phyloP scores from a whole-genome alignment of 1,284 basidiomycete species.

The Marasmius oreades region DNA sequence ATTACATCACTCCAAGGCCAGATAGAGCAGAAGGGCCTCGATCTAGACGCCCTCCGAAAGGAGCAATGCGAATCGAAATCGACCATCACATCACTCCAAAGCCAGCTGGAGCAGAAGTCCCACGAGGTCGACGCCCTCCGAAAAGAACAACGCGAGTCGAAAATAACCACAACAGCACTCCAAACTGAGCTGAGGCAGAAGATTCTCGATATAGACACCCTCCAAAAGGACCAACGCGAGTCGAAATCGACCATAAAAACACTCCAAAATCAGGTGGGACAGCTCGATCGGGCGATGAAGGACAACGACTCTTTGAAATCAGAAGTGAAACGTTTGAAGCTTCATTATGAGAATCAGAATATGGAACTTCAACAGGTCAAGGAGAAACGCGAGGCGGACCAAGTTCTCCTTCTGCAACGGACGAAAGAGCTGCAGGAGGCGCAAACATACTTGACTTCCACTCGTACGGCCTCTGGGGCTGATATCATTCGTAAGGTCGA shows the following conservation, averaged over 20 bases:
- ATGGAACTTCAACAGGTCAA: background rate
- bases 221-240: background rate
- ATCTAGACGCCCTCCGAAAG: no score
- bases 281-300: background rate
- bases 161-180: background rate
- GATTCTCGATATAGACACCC: background rate
- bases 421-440: slow-evolving; percentile 34
- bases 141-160: background rate
- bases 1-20: no score
- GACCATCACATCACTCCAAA: no score
- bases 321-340: background rate
- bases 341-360: background rate
- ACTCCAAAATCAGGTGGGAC: background rate
- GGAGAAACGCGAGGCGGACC: background rate
- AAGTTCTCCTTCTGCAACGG: slow-evolving; percentile 24
- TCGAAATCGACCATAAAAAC: background rate
- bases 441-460: slow-evolving; percentile 30
- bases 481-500: slow-evolving; percentile 31
- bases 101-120: background rate
- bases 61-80: no score
- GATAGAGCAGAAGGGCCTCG: no score
- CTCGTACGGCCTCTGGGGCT: slow-evolving; percentile 27
- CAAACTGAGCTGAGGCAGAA: background rate
- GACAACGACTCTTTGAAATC: background rate
- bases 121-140: background rate